Conservation (phyloP, 1,139 yeast genomes). For the Williopsis jadinii region DNA sequence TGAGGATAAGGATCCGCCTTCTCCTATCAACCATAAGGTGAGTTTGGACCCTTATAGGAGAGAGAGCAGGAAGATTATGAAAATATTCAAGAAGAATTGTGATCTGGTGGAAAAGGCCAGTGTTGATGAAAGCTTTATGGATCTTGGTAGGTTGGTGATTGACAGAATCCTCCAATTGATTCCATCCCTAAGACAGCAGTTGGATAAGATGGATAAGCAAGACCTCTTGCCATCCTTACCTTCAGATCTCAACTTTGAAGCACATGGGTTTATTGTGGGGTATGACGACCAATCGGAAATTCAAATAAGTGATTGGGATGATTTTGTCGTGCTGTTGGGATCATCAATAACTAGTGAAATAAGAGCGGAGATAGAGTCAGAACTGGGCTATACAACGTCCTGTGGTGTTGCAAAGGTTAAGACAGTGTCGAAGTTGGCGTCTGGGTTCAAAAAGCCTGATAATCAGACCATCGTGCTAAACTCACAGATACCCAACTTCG, state of each 20-base stretch:
- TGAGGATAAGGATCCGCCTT: slow-evolving; percentile 26
- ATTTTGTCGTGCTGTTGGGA: slow-evolving; percentile 60
- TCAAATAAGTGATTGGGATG: slow-evolving; percentile 70
- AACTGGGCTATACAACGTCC: slow-evolving; percentile 78
- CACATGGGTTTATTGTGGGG: slow-evolving; percentile 15
- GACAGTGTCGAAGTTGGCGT: slow-evolving; percentile 80
- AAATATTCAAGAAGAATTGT: slow-evolving; percentile 48
- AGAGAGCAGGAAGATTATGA: slow-evolving; percentile 74
- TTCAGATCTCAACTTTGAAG: slow-evolving; percentile 12
- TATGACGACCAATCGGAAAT: slow-evolving; percentile 13
- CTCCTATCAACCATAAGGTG: slow-evolving; percentile 63
- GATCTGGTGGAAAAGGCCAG: slow-evolving; percentile 86
- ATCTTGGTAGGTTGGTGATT: slow-evolving; percentile 51
- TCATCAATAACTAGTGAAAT: slow-evolving; percentile 49
- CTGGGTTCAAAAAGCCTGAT: slow-evolving; percentile 79
- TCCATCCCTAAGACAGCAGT: slow-evolving; percentile 26
- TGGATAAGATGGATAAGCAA: slow-evolving; percentile 20
- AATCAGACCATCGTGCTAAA: slow-evolving; percentile 71
- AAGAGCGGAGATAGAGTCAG: slow-evolving; percentile 43
- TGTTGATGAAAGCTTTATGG: slow-evolving; percentile 88
- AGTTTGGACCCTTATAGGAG: slow-evolving; percentile 86
- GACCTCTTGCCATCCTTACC: slow-evolving; percentile 49
- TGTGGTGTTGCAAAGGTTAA: slow-evolving; percentile 81
- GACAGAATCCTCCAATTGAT: slow-evolving; percentile 21
- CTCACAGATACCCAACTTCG: slow-evolving; percentile 40